Conservation (phyloP, 169 alveolate genomes). For the Plasmodium inui region DNA sequence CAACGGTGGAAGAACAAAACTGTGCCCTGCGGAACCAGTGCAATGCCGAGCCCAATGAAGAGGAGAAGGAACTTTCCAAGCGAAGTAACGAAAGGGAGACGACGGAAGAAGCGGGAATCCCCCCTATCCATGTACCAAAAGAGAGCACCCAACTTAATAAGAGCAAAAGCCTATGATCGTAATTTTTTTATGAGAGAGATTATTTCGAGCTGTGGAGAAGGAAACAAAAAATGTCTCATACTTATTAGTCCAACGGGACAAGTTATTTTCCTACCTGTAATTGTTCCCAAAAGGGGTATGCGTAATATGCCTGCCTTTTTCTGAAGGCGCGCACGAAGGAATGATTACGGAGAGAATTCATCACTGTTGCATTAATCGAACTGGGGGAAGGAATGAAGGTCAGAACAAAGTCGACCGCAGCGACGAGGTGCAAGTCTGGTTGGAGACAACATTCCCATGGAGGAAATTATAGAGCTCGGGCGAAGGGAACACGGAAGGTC, state of each 20-base stretch:
- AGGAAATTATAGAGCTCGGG: not conserved
- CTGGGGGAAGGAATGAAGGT: not conserved
- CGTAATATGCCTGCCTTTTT: not conserved
- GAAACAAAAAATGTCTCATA: not conserved
- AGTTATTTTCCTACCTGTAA: not conserved
- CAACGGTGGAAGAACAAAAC: not conserved
- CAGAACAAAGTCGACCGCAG: not conserved
- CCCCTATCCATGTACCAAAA: not conserved
- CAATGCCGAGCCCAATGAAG: not conserved
- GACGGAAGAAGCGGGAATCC: not conserved
- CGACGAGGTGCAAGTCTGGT: not conserved
- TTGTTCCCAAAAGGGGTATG: not conserved
- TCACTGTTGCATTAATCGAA: not conserved
- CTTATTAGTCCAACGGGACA: not conserved
- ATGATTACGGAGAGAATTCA: not conserved
- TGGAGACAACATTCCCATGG: not conserved
- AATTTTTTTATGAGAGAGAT: not conserved
- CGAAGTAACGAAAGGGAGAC: not conserved
- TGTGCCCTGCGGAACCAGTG: not conserved
- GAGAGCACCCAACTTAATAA: not conserved
- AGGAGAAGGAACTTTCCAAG: not conserved
- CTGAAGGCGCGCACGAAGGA: not conserved
- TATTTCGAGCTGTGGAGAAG: not conserved
- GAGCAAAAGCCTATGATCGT: conserved; percentile 33
- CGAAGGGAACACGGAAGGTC: too few relatives aligned